Evolutionary conservation across 768 basidiomycete genomes (phyloP), one percentile per base, ranked within the genome.

Genomic region (Lactifluus rugatus): DNA sequence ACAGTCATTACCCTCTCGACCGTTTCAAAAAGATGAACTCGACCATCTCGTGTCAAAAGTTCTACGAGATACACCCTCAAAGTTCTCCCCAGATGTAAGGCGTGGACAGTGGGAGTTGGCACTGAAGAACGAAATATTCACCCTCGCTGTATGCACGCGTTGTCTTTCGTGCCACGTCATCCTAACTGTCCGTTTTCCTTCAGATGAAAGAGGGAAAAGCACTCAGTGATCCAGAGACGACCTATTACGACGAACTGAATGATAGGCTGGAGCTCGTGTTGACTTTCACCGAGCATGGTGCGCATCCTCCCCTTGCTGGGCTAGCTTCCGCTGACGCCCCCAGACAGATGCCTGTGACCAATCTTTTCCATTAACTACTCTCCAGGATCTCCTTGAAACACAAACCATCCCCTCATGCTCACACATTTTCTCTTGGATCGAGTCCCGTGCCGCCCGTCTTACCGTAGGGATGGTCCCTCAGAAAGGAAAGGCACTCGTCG

Each of bases 351-450:
- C 83, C n/a, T 88, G 85, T 65, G 90, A 93, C 61, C 75, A 78
- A 41, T 78, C 78, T 2, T 84, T 91, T 61, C 84, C 89, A 1
- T 83, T 93, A 60, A 75, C 74, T 34, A 75, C 88, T 14, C 78
- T 93, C 1, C 85, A 90, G 67, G 89, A 92, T 65, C 75, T 94
- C 19, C 74, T 94, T 51, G 92, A 94, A 69, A 83, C 82, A 0
- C 89, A 93, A 62, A 93, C 92, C 6, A 87, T 94, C 61, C 70
- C 75, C 1, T 91, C 89, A 17, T 93, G 92, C 67, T 89, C 89
- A 10, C 84, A 87, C 62, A 81, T 94, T 23, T 92, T 93, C 72
- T 84, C 84, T 3, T 94, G 90, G 87, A 85, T 93, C 48, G 91
- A 94, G 72, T 70, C 70, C 56, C 83, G 88, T 26, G 80, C 84